These are phyloP conservation scores for Fusarium circinatum DNA, from an alignment of 2,329 filamentous ascomycete species.

Conservation along the genomic window DNA sequence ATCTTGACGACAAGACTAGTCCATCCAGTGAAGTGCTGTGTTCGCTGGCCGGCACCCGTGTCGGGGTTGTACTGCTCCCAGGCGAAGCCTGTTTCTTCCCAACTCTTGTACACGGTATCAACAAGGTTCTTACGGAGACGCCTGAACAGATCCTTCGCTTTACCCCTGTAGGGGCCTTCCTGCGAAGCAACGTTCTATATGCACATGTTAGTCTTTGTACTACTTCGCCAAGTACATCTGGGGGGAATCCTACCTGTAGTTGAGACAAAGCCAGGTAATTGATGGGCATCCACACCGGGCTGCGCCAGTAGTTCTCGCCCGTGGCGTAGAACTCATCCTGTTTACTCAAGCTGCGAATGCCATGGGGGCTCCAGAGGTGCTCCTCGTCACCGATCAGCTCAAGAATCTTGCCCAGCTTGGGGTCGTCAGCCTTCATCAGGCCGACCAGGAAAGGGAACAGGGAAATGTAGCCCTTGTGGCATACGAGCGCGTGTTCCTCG, in stretches of 20 bases:
- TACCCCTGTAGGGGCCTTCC: slow-evolving; percentile 73
- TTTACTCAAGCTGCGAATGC: slow-evolving; percentile 90
- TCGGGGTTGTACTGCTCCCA: slow-evolving; percentile 99
- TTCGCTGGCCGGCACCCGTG: slow-evolving; percentile 91
- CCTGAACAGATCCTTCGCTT: slow-evolving; percentile 79
- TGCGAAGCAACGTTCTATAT: slow-evolving; percentile 69
- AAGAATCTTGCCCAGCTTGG: slow-evolving; percentile 78
- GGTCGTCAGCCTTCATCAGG: slow-evolving; percentile 77
- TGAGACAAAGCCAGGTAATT: slow-evolving; percentile 88
- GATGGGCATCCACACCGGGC: slow-evolving; percentile 94
- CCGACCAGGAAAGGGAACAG: slow-evolving; percentile 93
- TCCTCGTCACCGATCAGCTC: slow-evolving; percentile 83
- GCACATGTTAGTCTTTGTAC: slow-evolving; percentile 45
- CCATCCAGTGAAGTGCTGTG: slow-evolving; percentile 98
- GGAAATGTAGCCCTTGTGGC: slow-evolving; percentile 96
- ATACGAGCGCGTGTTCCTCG: slow-evolving; percentile 89
- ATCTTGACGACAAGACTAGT: slow-evolving; percentile 98
- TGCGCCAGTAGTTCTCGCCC: slow-evolving; percentile 96
- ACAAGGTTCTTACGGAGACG: slow-evolving; percentile 85
- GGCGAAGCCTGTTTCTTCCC: slow-evolving; percentile 92
- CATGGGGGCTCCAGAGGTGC: slow-evolving; percentile 89
- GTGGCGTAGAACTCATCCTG: slow-evolving; percentile 86
- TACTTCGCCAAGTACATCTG: background rate
- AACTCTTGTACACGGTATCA: slow-evolving; percentile 86
- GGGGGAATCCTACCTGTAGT: slow-evolving; percentile 72